Evolutionary conservation across 148 eudicot species (phyloP).

Genomic region (Amaranthus hypochondriacus): DNA sequence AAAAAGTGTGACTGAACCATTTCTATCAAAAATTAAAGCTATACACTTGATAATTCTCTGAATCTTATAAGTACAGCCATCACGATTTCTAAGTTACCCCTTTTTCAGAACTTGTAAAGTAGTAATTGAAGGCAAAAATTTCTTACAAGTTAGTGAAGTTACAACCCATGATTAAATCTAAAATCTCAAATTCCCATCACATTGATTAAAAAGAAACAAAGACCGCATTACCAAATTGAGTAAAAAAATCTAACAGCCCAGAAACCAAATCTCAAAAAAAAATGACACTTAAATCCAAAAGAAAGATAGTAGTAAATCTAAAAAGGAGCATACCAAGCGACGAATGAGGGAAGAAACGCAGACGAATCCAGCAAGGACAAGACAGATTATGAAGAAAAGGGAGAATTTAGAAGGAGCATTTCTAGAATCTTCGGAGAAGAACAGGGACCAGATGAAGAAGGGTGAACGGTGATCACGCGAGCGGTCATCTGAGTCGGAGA

Average conservation of each 20-base stretch:
- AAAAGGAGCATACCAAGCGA: slow-evolving; percentile 48
- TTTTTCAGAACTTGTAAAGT: too few relatives aligned
- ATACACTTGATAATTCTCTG: too few relatives aligned
- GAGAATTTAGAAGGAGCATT: slow-evolving; percentile 52
- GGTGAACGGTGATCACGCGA: slow-evolving; percentile 50
- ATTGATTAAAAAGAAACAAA: too few relatives aligned
- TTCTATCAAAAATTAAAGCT: too few relatives aligned
- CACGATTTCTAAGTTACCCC: too few relatives aligned
- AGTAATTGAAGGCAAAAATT: too few relatives aligned
- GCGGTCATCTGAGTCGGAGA: slow-evolving; percentile 35
- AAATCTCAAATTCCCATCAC: too few relatives aligned
- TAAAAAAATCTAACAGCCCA: background rate
- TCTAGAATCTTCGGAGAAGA: slow-evolving; percentile 47
- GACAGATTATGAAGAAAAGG: slow-evolving; percentile 34
- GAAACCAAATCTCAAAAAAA: background rate
- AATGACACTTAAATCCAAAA: background rate
- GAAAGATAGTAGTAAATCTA: background rate
- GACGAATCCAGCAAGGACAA: slow-evolving; percentile 46
- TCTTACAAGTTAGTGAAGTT: too few relatives aligned
- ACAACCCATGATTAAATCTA: too few relatives aligned
- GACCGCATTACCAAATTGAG: background rate
- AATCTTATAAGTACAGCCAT: too few relatives aligned
- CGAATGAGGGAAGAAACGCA: slow-evolving; percentile 52
- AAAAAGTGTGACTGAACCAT: too few relatives aligned
- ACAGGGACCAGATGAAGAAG: slow-evolving; percentile 35